These are phyloP conservation scores for Colletotrichum navitas DNA, from an alignment of 2,329 filamentous ascomycete genomes.

Conservation along the genomic window DNA sequence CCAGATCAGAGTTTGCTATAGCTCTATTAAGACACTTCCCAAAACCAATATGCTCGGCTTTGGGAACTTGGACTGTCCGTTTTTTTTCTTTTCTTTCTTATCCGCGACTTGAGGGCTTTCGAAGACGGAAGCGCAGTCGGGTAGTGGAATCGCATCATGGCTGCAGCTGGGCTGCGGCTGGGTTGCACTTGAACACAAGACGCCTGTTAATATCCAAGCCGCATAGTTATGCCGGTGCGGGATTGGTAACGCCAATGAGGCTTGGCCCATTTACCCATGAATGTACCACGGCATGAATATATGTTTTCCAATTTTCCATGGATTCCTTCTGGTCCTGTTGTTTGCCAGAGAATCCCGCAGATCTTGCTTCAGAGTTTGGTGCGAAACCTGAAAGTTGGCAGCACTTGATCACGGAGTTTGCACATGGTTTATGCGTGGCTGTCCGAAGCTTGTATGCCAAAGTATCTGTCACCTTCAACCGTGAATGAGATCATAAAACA, in stretches of 20 bases:
- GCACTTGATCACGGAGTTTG: not conserved
- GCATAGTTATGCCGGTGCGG: constrained; percentile 13
- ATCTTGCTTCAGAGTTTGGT: constrained; percentile 25
- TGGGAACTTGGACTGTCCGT: not conserved
- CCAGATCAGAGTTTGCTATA: constrained; percentile 25
- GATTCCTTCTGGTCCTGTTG: constrained; percentile 1
- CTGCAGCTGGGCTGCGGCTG: too few relatives aligned
- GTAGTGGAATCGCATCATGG: constrained; percentile 7
- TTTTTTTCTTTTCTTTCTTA: too few relatives aligned
- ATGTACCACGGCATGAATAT: constrained; percentile 1
- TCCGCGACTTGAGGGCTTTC: not conserved
- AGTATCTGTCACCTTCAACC: constrained; percentile 12
- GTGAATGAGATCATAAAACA: constrained; percentile 3
- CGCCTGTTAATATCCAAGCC: constrained; percentile 13
- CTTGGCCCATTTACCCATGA: constrained; percentile 6
- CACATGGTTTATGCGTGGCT: not conserved
- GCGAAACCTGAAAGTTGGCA: constrained; percentile 29
- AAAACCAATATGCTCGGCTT: not conserved
- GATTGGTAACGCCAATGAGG: constrained; percentile 24
- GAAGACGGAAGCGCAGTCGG: constrained; percentile 23
- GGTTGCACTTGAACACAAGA: constrained; percentile 7
- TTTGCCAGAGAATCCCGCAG: constrained; percentile 1
- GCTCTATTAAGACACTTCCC: constrained; percentile 31
- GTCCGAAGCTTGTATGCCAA: constrained; percentile 9
- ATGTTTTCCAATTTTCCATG: not conserved